Evolutionary conservation across 2,329 filamentous ascomycete species (phyloP).

Genomic region (Colletotrichum aenigma): DNA sequence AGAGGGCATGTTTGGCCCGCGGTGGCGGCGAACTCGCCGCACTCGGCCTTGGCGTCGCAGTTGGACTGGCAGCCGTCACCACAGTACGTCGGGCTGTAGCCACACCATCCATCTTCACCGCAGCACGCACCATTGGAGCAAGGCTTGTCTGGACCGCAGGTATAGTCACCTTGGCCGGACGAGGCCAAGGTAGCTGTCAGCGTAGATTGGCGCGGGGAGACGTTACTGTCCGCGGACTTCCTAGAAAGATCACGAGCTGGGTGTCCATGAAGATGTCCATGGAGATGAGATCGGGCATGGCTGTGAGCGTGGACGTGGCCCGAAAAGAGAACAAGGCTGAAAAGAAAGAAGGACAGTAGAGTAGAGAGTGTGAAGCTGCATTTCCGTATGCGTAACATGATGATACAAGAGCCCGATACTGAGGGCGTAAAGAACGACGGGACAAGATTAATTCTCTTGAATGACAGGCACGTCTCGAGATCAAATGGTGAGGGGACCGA

Average conservation of each 20-base stretch:
- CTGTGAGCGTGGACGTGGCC: too few relatives aligned
- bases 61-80: conserved; percentile 30
- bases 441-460: too few relatives aligned
- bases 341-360: too few relatives aligned
- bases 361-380: too few relatives aligned
- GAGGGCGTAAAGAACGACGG: too few relatives aligned
- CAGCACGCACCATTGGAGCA: background rate
- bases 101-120: background rate
- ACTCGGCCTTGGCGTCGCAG: conserved; percentile 36
- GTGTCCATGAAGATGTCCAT: background rate
- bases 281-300: too few relatives aligned
- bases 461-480: too few relatives aligned
- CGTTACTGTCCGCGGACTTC: too few relatives aligned
- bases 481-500: too few relatives aligned
- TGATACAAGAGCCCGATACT: too few relatives aligned
- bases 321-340: too few relatives aligned
- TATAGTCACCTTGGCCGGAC: background rate
- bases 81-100: background rate
- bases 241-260: background rate
- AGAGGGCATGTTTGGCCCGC: conserved; percentile 9
- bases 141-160: background rate
- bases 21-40: conserved; percentile 27
- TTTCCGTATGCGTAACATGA: too few relatives aligned
- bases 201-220: background rate
- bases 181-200: background rate